These are phyloP conservation scores for Verbena officinalis DNA, from an alignment of 257 asterid genomes.

Conservation along the genomic window DNA sequence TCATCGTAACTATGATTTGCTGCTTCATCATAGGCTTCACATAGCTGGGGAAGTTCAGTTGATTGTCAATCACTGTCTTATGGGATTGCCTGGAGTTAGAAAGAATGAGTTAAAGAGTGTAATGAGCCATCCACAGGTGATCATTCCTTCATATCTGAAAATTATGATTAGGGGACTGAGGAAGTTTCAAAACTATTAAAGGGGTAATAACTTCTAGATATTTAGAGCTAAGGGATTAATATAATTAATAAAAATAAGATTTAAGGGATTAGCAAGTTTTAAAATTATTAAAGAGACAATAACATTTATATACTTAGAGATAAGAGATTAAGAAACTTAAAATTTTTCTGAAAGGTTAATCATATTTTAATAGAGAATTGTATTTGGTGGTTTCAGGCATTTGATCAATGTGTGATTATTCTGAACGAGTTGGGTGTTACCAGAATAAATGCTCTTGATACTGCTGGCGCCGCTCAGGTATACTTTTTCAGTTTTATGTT, in stretches of 20 bases:
- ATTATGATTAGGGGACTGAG: not conserved
- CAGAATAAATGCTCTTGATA: slow-evolving; percentile 61
- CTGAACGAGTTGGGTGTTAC: slow-evolving; percentile 63
- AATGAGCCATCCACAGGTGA: slow-evolving; percentile 95
- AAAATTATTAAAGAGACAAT: too few relatives aligned
- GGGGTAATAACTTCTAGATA: too few relatives aligned
- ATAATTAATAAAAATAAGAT: not conserved
- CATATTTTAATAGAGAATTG: not conserved
- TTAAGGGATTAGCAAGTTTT: too few relatives aligned
- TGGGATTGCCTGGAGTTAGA: slow-evolving; percentile 82
- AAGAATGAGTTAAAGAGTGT: slow-evolving; percentile 77
- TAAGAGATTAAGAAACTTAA: too few relatives aligned
- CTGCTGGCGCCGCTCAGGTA: slow-evolving; percentile 97
- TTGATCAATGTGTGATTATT: slow-evolving; percentile 64
- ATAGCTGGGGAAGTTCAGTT: slow-evolving; percentile 93
- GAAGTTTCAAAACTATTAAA: not conserved
- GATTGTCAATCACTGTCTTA: slow-evolving; percentile 81
- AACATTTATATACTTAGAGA: too few relatives aligned
- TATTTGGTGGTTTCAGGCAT: slow-evolving; percentile 60
- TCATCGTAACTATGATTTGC: slow-evolving; percentile 87
- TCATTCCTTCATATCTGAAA: slow-evolving; percentile 19
- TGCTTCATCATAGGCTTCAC: slow-evolving; percentile 88
- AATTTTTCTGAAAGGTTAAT: too few relatives aligned
- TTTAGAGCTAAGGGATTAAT: not conserved
- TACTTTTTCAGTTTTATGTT: slow-evolving; percentile 11